These are phyloP conservation scores for Lactarius quietus DNA, from an alignment of 768 basidiomycete genomes.

Conservation along the genomic window DNA sequence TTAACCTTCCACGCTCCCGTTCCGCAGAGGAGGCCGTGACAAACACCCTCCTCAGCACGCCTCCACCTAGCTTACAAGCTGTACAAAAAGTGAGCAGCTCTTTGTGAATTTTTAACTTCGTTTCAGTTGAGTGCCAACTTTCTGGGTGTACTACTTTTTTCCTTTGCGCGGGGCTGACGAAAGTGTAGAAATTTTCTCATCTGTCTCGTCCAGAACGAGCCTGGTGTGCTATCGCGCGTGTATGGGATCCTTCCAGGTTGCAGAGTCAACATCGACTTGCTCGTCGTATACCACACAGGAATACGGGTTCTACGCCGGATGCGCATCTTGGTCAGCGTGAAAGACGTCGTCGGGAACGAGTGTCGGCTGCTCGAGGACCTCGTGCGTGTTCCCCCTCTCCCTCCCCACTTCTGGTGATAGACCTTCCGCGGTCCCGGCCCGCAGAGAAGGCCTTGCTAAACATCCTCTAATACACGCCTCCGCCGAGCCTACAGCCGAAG, in stretches of 20 bases:
- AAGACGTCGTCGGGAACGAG: constrained; percentile 98
- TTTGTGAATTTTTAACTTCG: constrained; percentile 22
- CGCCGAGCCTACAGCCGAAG: constrained; percentile 85
- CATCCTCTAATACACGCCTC: constrained; percentile 94
- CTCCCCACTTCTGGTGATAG: constrained; percentile 80
- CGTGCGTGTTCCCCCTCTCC: too few species aligned
- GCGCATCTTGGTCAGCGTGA: constrained; percentile 95
- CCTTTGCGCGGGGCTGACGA: too few species aligned
- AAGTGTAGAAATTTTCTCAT: too few species aligned
- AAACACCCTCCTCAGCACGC: constrained; percentile 95
- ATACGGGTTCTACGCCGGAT: constrained; percentile 95
- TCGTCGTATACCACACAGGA: constrained; percentile 97
- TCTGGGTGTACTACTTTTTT: too few species aligned
- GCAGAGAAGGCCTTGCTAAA: constrained; percentile 91
- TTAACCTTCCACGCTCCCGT: constrained; percentile 77
- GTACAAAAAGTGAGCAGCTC: constrained; percentile 89
- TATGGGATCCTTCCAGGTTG: constrained; percentile 96
- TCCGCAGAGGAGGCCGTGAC: constrained; percentile 97
- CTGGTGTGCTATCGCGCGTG: too few species aligned
- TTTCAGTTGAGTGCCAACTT: constrained; percentile 54
- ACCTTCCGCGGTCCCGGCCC: constrained; percentile 74
- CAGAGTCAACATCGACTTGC: constrained; percentile 97
- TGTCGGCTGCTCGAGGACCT: too few species aligned
- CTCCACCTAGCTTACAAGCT: constrained; percentile 87
- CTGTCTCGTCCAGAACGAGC: too few species aligned